Conservation (phyloP, 306 rosid species). For the Lotus japonicus region DNA sequence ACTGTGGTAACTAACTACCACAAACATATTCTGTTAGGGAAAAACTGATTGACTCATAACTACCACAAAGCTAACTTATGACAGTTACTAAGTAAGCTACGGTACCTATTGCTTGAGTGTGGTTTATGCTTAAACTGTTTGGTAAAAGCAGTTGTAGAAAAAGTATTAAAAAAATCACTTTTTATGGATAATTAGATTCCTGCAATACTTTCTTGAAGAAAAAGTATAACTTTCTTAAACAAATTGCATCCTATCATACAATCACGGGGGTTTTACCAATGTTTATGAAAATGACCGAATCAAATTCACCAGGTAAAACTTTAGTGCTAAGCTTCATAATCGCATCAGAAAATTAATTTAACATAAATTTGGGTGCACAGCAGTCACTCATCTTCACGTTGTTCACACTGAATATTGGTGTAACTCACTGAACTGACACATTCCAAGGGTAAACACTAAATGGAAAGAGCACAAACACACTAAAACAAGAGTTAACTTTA, state of each 20-base stretch:
- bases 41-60: too few relatives aligned
- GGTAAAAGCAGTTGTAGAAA: too few relatives aligned
- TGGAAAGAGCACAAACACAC: constrained; percentile 16
- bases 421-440: constrained; percentile 13
- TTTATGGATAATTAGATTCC: neutral
- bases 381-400: neutral
- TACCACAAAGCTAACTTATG: too few relatives aligned
- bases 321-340: constrained; percentile 14
- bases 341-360: constrained; percentile 19
- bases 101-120: too few relatives aligned
- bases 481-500: constrained; percentile 29
- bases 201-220: constrained; percentile 2
- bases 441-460: constrained; percentile 23
- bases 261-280: constrained; percentile 1
- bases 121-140: too few relatives aligned
- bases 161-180: too few relatives aligned
- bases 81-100: too few relatives aligned
- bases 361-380: neutral
- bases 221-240: constrained; percentile 14
- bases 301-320: constrained; percentile 12
- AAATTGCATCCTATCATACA: constrained; percentile 7
- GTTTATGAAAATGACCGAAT: constrained; percentile 13
- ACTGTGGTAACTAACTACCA: too few relatives aligned
- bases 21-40: too few relatives aligned
- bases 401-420: constrained; percentile 16